phyloP scores from a whole-genome alignment of 768 basidiomycete species.

The Boletus rubescentipes region DNA sequence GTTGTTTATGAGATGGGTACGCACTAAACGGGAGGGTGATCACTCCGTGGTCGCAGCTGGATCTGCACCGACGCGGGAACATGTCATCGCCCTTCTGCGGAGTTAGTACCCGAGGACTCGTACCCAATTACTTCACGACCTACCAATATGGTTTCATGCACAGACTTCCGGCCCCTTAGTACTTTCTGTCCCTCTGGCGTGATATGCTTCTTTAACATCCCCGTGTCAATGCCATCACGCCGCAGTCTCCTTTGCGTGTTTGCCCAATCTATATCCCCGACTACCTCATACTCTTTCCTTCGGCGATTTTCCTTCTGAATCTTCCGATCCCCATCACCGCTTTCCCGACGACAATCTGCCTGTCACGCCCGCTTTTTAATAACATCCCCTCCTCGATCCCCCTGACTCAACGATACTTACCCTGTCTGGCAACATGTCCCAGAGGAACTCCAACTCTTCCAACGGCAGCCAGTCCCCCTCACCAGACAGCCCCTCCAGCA shows the following conservation, averaged over 20 bases:
- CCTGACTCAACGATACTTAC: slow-evolving; percentile 22
- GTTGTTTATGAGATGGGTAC: slow-evolving; percentile 2
- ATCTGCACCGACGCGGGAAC: slow-evolving; percentile 28
- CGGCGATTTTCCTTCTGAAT: slow-evolving; percentile 29
- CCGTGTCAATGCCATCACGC: slow-evolving; percentile 32
- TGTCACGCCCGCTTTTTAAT: slow-evolving; percentile 23
- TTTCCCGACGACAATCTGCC: slow-evolving; percentile 20
- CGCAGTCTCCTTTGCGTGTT: slow-evolving; percentile 25
- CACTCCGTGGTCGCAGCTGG: slow-evolving; percentile 27
- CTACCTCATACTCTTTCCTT: slow-evolving; percentile 12
- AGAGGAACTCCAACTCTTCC: slow-evolving; percentile 47
- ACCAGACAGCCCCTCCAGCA: slow-evolving; percentile 42
- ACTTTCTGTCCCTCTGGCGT: slow-evolving; percentile 16
- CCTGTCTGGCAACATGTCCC: slow-evolving; percentile 41
- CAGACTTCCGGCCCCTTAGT: slow-evolving; percentile 31
- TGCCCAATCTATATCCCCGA: slow-evolving; percentile 34
- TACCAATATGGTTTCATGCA: slow-evolving; percentile 34
- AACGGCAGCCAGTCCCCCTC: slow-evolving; percentile 50
- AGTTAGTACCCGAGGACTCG: slow-evolving; percentile 33
- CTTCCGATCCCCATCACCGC: slow-evolving; percentile 31
- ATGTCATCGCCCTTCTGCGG: slow-evolving; percentile 30
- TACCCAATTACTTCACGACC: slow-evolving; percentile 31
- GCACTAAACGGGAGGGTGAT: slow-evolving; percentile 15
- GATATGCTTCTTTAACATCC: slow-evolving; percentile 30
- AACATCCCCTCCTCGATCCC: slow-evolving; percentile 25